phyloP scores from a whole-genome alignment of 495 filamentous ascomycete genomes.

The Thozetella sp. region DNA sequence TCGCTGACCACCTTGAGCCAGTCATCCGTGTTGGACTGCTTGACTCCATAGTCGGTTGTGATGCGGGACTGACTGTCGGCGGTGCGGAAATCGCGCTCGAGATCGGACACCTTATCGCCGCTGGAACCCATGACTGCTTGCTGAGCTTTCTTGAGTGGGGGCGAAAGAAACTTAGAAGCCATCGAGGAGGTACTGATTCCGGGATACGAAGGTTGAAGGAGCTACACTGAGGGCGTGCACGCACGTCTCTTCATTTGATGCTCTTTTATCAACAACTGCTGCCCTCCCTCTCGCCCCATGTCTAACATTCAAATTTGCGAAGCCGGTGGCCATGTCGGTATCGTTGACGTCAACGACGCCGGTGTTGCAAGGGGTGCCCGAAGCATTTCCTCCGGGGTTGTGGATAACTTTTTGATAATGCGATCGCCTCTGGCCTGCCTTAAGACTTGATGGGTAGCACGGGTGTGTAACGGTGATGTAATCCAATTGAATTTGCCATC shows the following conservation, averaged over 20 bases:
- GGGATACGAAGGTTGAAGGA: background rate
- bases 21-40: constrained; percentile 73
- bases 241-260: background rate
- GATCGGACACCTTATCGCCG: constrained; percentile 39
- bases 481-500: background rate
- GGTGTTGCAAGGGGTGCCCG: background rate
- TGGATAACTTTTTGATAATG: background rate
- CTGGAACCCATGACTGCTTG: constrained; percentile 28
- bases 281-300: background rate
- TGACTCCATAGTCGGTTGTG: constrained; percentile 80
- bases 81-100: constrained; percentile 34
- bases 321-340: background rate
- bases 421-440: background rate
- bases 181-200: background rate
- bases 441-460: no score
- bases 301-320: background rate
- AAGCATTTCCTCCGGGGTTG: no score
- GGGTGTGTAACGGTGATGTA: background rate
- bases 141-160: constrained; percentile 18
- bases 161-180: background rate
- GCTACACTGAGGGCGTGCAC: background rate
- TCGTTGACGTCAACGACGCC: background rate
- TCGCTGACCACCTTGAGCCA: constrained; percentile 70
- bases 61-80: constrained; percentile 36
- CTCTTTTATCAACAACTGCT: background rate